Evolutionary conservation across 1,139 yeast genomes (phyloP).

Genomic region (Geotrichum citri-aurantii): DNA sequence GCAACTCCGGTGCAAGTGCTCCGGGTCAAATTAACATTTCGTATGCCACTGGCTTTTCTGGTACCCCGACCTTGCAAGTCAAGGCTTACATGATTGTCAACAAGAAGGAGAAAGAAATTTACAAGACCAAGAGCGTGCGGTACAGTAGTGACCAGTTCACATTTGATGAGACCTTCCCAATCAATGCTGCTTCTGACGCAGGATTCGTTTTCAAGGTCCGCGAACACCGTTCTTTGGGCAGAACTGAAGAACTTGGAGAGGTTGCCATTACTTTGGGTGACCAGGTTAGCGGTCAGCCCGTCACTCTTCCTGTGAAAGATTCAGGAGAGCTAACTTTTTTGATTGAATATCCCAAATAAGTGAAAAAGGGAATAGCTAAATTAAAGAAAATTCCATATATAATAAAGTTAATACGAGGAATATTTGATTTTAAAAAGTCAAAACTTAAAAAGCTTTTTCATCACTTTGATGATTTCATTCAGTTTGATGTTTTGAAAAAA

Average conservation of each 20-base stretch:
- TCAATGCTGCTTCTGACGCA: conserved; percentile 55
- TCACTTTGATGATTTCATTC: too few relatives aligned
- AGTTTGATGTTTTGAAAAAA: too few relatives aligned
- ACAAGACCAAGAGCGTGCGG: conserved; percentile 60
- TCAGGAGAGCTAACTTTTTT: conserved; percentile 23
- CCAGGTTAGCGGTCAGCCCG: conserved; percentile 28
- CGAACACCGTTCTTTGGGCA: conserved; percentile 70
- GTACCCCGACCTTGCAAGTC: conserved; percentile 29
- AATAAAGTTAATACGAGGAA: too few relatives aligned
- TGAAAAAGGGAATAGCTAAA: background rate
- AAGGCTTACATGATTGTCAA: conserved; percentile 29
- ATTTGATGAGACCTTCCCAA: conserved; percentile 63
- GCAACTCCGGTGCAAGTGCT: background rate
- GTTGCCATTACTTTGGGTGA: conserved; percentile 35
- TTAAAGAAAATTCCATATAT: too few relatives aligned
- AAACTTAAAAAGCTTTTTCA: too few relatives aligned
- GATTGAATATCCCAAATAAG: background rate
- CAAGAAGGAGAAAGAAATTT: conserved; percentile 46
- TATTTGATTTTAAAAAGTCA: too few relatives aligned
- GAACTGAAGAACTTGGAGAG: conserved; percentile 58
- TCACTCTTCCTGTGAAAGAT: conserved; percentile 21
- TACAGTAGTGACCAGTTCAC: conserved; percentile 38
- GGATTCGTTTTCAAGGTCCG: conserved; percentile 53
- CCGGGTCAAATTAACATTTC: conserved; percentile 30
- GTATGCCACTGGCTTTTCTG: conserved; percentile 30